Evolutionary conservation across 441 rosid genomes (phyloP).

Genomic region (Adansonia grandidieri): DNA sequence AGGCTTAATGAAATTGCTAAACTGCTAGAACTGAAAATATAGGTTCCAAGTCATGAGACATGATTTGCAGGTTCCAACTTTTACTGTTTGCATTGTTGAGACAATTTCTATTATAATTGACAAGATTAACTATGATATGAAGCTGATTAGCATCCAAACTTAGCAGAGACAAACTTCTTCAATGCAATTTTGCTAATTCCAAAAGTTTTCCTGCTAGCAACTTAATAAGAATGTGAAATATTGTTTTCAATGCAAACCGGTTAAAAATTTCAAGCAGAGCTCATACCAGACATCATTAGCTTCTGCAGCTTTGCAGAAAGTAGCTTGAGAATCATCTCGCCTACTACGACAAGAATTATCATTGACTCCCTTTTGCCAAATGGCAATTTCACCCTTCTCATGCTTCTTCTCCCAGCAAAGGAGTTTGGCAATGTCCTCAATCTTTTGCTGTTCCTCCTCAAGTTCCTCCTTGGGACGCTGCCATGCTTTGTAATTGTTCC

Average conservation of each 20-base stretch:
- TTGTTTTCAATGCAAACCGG: not conserved
- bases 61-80: constrained; percentile 1
- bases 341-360: constrained; percentile 51
- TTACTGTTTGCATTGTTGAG: not conserved
- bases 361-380: constrained; percentile 68
- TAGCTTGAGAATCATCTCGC: constrained; percentile 63
- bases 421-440: constrained; percentile 64
- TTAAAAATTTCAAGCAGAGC: constrained; percentile 15
- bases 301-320: constrained; percentile 68
- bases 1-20: constrained; percentile 15
- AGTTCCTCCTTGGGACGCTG: constrained; percentile 74
- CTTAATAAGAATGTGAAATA: constrained; percentile 11
- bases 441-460: constrained; percentile 62
- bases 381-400: constrained; percentile 73
- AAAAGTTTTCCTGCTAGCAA: not conserved
- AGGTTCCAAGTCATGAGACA: not conserved
- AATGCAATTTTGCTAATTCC: not conserved
- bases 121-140: not conserved
- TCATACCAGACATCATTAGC: constrained; percentile 88
- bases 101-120: not conserved
- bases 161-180: constrained; percentile 7
- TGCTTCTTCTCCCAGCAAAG: constrained; percentile 82
- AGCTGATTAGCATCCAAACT: not conserved
- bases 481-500: constrained; percentile 70
- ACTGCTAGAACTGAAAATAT: not conserved